Evolutionary conservation across 2,329 filamentous ascomycete genomes (phyloP), one percentile per base, ranked within the genome.

Genomic region (Reticulascus tulasneorum): DNA sequence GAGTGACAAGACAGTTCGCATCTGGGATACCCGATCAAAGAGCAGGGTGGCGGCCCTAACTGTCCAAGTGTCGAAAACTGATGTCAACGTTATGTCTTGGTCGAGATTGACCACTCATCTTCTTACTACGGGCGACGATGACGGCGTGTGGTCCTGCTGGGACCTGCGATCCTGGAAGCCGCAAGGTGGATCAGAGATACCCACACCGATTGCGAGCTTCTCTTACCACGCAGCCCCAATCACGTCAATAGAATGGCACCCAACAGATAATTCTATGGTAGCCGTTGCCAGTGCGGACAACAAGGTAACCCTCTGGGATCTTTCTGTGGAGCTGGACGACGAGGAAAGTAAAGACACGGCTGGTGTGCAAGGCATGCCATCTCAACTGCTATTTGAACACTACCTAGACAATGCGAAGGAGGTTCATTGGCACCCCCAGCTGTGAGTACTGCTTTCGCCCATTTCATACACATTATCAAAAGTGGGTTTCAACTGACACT

Each of bases 41-140:
- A 87, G 83, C 47, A 82, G 86, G 46, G 86, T 84, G 56, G 80
- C 89, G n/a, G 90, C 89, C 28, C 77, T 98, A 42, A 88, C 84
- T 37, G 84, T 97, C 39, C 79, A 88, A 56, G 83, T 93, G 47
- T 93, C 85, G 56, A 71, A 79, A 37, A 81, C 82, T 32, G 93
- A 98, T 55, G 87, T 97, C 55, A 98, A 98, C 58, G 93, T 98
- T 44, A 84, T 97, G 66, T 93, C 86, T 42, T 98, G 93, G 93
- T 95, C 89, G 23, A 78, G 77, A 28, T 82, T 90, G 63, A 95
- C 90, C 1, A 79, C 82, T 16, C 89, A 97, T 60, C 77, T 98
- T 23, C 79, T 98, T 23, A 91, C 91, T 2, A 89, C 90, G 0
- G 93, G 93, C 28, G 89, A 86, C 45, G 93, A 98, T 55, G 88